These are phyloP conservation scores for Papiliotrema nemorosa DNA, from an alignment of 1,284 basidiomycete species.

Conservation along the genomic window DNA sequence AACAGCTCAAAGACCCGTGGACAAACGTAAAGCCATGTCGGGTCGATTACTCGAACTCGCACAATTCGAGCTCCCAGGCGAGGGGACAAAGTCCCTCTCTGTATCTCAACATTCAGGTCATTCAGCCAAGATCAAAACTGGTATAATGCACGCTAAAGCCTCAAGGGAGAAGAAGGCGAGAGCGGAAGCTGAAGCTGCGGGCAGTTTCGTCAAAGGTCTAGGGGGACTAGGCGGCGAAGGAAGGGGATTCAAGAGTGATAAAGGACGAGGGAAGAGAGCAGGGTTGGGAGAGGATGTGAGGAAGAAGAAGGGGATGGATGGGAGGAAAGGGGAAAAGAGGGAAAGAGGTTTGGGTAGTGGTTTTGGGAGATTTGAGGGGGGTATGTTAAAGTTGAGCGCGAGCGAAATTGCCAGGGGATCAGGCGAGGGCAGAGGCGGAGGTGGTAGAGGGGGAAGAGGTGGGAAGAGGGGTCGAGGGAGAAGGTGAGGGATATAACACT, in stretches of 20 bases:
- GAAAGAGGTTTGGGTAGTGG: constrained; percentile 46
- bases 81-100: constrained; percentile 25
- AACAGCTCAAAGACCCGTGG: constrained; percentile 35
- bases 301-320: constrained; percentile 46
- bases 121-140: constrained; percentile 41
- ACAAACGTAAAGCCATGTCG: constrained; percentile 44
- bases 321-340: constrained; percentile 28
- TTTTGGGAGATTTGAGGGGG: constrained; percentile 44
- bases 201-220: constrained; percentile 38
- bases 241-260: constrained; percentile 10
- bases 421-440: constrained; percentile 14
- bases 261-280: constrained; percentile 17
- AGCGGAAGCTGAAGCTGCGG: constrained; percentile 36
- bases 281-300: constrained; percentile 21
- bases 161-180: constrained; percentile 25
- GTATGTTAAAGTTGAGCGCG: constrained; percentile 43
- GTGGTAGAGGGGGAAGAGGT: constrained; percentile 14
- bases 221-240: constrained; percentile 42
- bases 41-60: constrained; percentile 46
- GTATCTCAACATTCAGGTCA: constrained; percentile 24
- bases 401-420: constrained; percentile 37
- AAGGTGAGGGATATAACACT: too few relatives aligned
- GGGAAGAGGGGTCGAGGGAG: constrained; percentile 12
- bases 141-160: constrained; percentile 35
- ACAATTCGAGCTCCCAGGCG: constrained; percentile 34